These are phyloP conservation scores for Aspergillus sparsus DNA, from an alignment of 495 filamentous ascomycete genomes.

Conservation along the genomic window DNA sequence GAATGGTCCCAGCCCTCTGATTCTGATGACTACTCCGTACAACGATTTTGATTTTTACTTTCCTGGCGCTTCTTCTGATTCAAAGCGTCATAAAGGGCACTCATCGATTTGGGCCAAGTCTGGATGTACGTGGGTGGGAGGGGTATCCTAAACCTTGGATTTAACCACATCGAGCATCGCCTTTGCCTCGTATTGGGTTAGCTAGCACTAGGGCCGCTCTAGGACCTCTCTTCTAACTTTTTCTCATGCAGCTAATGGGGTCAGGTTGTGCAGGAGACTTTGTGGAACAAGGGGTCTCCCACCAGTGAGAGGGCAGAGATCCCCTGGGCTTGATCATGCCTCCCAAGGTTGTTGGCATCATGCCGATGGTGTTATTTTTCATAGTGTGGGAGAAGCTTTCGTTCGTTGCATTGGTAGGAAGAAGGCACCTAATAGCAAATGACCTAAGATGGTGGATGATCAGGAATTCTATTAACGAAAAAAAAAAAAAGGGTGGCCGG, in stretches of 20 bases:
- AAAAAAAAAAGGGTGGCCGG: background rate
- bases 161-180: background rate
- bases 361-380: background rate
- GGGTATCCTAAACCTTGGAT: constrained; percentile 1
- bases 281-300: constrained; percentile 4
- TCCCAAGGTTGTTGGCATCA: constrained; percentile 5
- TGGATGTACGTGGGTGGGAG: constrained; percentile 1
- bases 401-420: background rate
- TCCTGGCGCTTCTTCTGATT: constrained; percentile 1
- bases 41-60: background rate
- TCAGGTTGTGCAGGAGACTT: constrained; percentile 3
- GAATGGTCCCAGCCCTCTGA: no score
- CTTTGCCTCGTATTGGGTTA: background rate
- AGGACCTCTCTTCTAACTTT: constrained; percentile 14
- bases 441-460: background rate
- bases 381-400: constrained; percentile 7
- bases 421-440: background rate
- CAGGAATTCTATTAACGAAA: background rate
- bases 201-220: background rate
- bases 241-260: constrained; percentile 3
- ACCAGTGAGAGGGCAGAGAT: constrained; percentile 4
- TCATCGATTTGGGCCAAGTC: constrained; percentile 5
- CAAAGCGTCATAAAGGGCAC: background rate
- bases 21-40: no score
- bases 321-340: constrained; percentile 8